phyloP scores from a whole-genome alignment of 2,329 filamentous ascomycete genomes.

The Stachybotrys elegans region DNA sequence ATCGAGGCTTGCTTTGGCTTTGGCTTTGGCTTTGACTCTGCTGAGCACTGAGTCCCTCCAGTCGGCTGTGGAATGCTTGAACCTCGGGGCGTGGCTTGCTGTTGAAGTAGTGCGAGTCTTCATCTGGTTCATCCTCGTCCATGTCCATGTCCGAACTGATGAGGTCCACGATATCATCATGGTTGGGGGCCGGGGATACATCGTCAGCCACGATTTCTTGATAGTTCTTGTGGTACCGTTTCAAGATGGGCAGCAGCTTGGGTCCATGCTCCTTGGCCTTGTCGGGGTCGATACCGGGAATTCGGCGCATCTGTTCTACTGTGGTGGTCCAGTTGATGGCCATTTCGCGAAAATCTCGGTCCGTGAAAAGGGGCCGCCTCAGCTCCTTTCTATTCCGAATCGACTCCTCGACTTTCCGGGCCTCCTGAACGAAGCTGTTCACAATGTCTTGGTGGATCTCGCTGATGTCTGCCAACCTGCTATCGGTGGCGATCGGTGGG shows the following conservation, averaged over 20 bases:
- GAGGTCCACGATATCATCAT: conserved; percentile 49
- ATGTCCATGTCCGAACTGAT: conserved; percentile 40
- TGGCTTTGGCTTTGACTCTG: conserved; percentile 18
- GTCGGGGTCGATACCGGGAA: conserved; percentile 57
- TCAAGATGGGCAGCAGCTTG: conserved; percentile 55
- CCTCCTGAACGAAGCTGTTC: conserved; percentile 59
- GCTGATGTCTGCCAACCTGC: conserved; percentile 47
- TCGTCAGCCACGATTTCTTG: conserved; percentile 40
- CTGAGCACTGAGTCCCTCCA: conserved; percentile 22
- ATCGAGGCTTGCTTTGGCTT: conserved; percentile 3
- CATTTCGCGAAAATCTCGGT: conserved; percentile 68
- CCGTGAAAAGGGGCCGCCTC: conserved; percentile 59
- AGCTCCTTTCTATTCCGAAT: conserved; percentile 56
- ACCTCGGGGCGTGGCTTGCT: conserved; percentile 21
- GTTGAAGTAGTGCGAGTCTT: conserved; percentile 45
- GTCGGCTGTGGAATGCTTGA: conserved; percentile 26
- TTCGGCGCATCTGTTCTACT: conserved; percentile 55
- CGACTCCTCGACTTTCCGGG: conserved; percentile 53
- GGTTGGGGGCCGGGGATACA: conserved; percentile 15
- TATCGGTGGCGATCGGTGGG: conserved; percentile 54
- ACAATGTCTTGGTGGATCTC: conserved; percentile 60
- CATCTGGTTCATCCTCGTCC: conserved; percentile 31
- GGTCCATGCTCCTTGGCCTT: conserved; percentile 59
- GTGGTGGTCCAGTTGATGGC: conserved; percentile 62
- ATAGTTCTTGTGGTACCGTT: conserved; percentile 40